phyloP scores from a whole-genome alignment of 2,329 filamentous ascomycete genomes.

The Paecilomyces variotii region DNA sequence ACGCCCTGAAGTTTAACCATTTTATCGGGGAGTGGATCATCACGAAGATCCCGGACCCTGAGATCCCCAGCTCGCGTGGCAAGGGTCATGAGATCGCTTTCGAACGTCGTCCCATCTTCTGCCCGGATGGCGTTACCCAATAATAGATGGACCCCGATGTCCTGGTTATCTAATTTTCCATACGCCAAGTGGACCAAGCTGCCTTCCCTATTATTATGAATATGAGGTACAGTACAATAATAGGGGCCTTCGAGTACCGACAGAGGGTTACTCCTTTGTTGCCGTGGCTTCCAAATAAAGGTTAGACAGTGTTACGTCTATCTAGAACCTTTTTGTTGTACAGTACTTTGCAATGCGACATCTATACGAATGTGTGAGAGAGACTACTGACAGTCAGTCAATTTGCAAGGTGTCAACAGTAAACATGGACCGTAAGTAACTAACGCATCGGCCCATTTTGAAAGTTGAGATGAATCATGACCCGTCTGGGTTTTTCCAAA shows the following conservation, averaged over 20 bases:
- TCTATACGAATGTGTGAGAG: too few relatives aligned
- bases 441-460: not conserved
- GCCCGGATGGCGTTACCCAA: too few relatives aligned
- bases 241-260: too few relatives aligned
- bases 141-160: not conserved
- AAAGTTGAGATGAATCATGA: not conserved
- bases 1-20: not conserved
- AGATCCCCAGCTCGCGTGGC: not conserved
- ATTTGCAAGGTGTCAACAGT: not conserved
- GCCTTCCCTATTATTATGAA: too few relatives aligned
- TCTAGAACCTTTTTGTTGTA: too few relatives aligned
- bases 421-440: not conserved
- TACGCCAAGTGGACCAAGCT: too few relatives aligned
- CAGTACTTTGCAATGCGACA: too few relatives aligned
- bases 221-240: too few relatives aligned
- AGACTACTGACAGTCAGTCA: too few relatives aligned
- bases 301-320: not conserved
- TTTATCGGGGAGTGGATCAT: not conserved
- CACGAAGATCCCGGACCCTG: not conserved
- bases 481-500: not conserved
- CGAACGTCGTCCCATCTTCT: too few relatives aligned
- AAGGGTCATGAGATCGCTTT: not conserved
- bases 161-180: not conserved
- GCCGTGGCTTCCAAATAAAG: not conserved
- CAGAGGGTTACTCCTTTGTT: not conserved